Evolutionary conservation across 225 moss, liverwort and hornwort species (phyloP).

Genomic region (Sphagnum contortum): DNA sequence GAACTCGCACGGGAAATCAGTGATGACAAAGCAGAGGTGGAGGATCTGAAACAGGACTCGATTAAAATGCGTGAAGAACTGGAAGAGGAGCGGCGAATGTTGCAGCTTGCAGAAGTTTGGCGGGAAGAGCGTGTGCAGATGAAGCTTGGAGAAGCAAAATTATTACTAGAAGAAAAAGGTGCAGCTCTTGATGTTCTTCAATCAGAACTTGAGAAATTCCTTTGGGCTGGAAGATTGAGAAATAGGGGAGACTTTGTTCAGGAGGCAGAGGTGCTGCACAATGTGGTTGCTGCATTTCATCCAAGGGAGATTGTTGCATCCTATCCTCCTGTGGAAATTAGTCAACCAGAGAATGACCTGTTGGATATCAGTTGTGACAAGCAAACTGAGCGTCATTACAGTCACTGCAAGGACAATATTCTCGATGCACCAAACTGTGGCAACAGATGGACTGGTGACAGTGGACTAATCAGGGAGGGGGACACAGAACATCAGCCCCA

Average conservation of each 20-base stretch:
- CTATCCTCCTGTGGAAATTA: conserved; percentile 19
- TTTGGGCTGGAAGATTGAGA: conserved; percentile 21
- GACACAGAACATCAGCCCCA: neutral
- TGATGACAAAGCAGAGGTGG: conserved; percentile 86
- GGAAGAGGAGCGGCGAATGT: conserved; percentile 94
- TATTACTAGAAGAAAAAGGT: conserved; percentile 66
- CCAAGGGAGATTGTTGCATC: conserved; percentile 20
- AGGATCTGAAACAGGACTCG: conserved; percentile 79
- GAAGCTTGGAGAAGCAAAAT: conserved; percentile 82
- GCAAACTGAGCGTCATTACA: conserved; percentile 11
- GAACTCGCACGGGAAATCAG: conserved; percentile 94
- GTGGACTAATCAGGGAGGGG: conserved; percentile 9
- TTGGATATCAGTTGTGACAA: conserved; percentile 28
- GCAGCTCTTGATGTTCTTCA: conserved; percentile 51
- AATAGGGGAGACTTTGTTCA: conserved; percentile 14
- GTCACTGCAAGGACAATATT: conserved; percentile 30
- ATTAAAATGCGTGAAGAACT: conserved; percentile 79
- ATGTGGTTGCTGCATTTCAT: conserved; percentile 19
- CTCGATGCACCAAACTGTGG: conserved; percentile 8
- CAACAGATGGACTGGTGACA: conserved; percentile 9
- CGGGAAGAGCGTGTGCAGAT: conserved; percentile 93
- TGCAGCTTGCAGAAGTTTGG: conserved; percentile 97
- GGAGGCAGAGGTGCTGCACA: conserved; percentile 52
- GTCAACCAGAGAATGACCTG: conserved; percentile 34
- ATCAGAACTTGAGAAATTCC: conserved; percentile 52